Conservation (phyloP, 2,329 filamentous ascomycete genomes). For the Knufia petricola region DNA sequence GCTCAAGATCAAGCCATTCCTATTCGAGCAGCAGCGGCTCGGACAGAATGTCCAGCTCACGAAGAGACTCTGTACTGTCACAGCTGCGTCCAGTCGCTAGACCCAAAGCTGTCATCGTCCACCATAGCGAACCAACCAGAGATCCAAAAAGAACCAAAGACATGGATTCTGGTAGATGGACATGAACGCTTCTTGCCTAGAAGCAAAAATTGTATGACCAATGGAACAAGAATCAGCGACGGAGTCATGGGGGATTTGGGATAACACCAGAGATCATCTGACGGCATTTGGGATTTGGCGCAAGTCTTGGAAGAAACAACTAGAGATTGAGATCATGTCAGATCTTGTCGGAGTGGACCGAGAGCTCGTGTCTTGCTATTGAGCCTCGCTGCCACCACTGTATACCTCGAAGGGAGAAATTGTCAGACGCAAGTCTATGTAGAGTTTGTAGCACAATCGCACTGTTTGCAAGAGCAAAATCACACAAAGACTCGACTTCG, state of each 20-base stretch:
- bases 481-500: background rate
- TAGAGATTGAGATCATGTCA: background rate
- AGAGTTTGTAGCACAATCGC: background rate
- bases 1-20: constrained; percentile 6
- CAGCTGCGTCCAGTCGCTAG: background rate
- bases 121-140: constrained; percentile 6
- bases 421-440: constrained; percentile 6
- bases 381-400: background rate
- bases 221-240: constrained; percentile 5
- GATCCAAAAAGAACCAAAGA: constrained; percentile 9
- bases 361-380: constrained; percentile 8
- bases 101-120: constrained; percentile 5
- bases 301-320: background rate
- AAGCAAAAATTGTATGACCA: constrained; percentile 2
- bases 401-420: background rate
- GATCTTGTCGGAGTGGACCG: background rate
- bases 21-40: constrained; percentile 6
- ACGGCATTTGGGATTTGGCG: background rate
- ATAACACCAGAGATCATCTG: background rate
- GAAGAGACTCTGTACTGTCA: constrained; percentile 1
- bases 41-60: constrained; percentile 3
- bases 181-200: background rate
- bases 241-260: background rate
- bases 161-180: constrained; percentile 6
- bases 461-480: background rate